phyloP scores from a whole-genome alignment of 2,329 filamentous ascomycete species.

The Parascedosporium putredinis region DNA sequence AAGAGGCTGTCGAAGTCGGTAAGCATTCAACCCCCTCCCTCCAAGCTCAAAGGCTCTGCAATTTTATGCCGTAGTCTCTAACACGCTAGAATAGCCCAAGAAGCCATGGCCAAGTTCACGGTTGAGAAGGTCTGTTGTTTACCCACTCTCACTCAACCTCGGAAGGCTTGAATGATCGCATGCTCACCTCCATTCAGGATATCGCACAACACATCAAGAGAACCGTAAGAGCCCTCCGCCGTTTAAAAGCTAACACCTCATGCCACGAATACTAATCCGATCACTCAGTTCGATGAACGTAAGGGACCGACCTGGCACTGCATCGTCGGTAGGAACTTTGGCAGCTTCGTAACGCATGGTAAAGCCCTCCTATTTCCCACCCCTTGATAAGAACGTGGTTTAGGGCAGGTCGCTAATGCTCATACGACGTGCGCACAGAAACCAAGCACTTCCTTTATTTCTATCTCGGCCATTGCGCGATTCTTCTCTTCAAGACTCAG shows the following conservation, averaged over 20 bases:
- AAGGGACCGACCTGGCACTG: conserved; percentile 99
- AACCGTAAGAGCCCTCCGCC: conserved; percentile 48
- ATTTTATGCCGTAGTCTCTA: neutral
- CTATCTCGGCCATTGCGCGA: conserved; percentile 96
- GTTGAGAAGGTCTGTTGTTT: conserved; percentile 43
- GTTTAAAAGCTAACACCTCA: neutral
- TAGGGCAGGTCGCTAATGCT: neutral
- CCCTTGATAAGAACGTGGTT: neutral
- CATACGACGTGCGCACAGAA: conserved; percentile 42
- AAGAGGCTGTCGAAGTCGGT: conserved; percentile 93
- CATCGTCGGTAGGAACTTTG: conserved; percentile 97
- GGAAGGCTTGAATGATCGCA: neutral
- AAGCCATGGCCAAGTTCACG: conserved; percentile 52
- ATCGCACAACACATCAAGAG: conserved; percentile 95
- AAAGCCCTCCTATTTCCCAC: conserved; percentile 21
- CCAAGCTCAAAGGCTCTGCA: neutral
- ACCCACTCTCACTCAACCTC: neutral
- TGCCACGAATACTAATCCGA: conserved; percentile 10
- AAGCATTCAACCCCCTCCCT: too few species aligned
- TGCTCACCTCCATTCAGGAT: conserved; percentile 44
- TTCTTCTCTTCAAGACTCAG: conserved; percentile 98
- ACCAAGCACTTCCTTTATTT: conserved; percentile 99
- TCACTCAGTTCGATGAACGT: conserved; percentile 78
- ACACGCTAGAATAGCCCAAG: conserved; percentile 37
- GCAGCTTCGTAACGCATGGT: conserved; percentile 98